These are phyloP conservation scores for Botrytis tulipae DNA, from an alignment of 2,329 filamentous ascomycete species.

Conservation along the genomic window DNA sequence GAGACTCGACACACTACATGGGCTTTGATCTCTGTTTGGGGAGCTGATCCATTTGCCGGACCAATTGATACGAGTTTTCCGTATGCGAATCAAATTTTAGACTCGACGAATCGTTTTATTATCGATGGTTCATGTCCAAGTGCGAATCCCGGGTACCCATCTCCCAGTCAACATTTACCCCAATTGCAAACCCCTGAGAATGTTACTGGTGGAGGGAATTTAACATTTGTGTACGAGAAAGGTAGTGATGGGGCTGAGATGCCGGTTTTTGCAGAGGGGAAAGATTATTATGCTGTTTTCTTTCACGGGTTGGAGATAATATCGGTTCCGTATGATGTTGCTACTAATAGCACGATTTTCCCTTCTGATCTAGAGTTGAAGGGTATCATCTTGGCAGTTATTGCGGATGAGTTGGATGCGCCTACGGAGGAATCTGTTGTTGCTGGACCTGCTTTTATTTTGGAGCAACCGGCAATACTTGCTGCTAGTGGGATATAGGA, in stretches of 20 bases:
- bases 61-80: conserved; percentile 44
- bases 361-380: conserved; percentile 41
- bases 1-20: conserved; percentile 45
- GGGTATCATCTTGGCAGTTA: conserved; percentile 41
- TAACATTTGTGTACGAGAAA: conserved; percentile 38
- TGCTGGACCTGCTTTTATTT: conserved; percentile 42
- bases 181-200: conserved; percentile 35
- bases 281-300: conserved; percentile 43
- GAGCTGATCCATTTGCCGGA: conserved; percentile 43
- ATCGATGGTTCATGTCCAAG: conserved; percentile 40
- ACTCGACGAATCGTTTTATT: conserved; percentile 40
- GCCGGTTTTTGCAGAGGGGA: conserved; percentile 35
- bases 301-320: conserved; percentile 43
- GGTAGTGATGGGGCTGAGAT: conserved; percentile 26
- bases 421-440: conserved; percentile 42
- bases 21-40: conserved; percentile 45
- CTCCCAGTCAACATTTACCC: conserved; percentile 41
- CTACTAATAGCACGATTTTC: conserved; percentile 39
- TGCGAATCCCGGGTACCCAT: conserved; percentile 42
- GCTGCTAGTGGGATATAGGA: not conserved
- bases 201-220: conserved; percentile 36
- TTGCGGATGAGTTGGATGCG: conserved; percentile 41
- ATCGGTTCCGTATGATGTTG: conserved; percentile 41
- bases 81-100: conserved; percentile 45
- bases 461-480: conserved; percentile 39